These are phyloP conservation scores for Clonostachys byssicola DNA, from an alignment of 2,329 filamentous ascomycete species.

Conservation along the genomic window DNA sequence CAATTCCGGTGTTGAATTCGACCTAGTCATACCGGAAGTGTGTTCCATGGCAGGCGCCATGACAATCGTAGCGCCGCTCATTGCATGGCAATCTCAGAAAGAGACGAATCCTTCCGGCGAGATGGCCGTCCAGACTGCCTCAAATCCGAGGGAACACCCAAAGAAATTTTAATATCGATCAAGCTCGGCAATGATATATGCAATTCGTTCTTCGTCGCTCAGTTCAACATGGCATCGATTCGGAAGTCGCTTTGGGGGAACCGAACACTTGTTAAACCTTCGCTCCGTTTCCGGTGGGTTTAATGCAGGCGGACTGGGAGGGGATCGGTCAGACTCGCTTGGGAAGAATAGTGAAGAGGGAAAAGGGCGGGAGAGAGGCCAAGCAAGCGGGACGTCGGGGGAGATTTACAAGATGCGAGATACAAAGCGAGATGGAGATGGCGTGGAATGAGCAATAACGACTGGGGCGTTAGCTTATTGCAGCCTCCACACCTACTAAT, in stretches of 20 bases:
- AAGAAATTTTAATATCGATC: not conserved
- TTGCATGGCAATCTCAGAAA: slow-evolving; percentile 19
- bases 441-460: too few species aligned
- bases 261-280: too few species aligned
- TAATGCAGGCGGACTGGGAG: not conserved
- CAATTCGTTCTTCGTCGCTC: too few species aligned
- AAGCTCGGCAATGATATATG: not conserved
- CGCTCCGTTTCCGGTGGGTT: not conserved
- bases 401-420: not conserved
- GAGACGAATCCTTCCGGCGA: too few species aligned
- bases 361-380: not conserved
- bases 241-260: too few species aligned
- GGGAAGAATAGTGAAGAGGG: not conserved
- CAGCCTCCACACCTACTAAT: too few species aligned
- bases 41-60: slow-evolving; percentile 30
- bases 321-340: not conserved
- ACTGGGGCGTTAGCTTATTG: too few species aligned
- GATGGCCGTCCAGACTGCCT: too few species aligned
- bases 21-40: slow-evolving; percentile 20
- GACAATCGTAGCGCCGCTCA: slow-evolving; percentile 27
- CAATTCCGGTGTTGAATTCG: slow-evolving; percentile 25
- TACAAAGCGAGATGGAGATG: not conserved
- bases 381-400: not conserved
- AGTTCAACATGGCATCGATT: too few species aligned
- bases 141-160: not conserved